Evolutionary conservation across 1,284 basidiomycete genomes (phyloP).

Genomic region (Rhizoctonia solani): DNA sequence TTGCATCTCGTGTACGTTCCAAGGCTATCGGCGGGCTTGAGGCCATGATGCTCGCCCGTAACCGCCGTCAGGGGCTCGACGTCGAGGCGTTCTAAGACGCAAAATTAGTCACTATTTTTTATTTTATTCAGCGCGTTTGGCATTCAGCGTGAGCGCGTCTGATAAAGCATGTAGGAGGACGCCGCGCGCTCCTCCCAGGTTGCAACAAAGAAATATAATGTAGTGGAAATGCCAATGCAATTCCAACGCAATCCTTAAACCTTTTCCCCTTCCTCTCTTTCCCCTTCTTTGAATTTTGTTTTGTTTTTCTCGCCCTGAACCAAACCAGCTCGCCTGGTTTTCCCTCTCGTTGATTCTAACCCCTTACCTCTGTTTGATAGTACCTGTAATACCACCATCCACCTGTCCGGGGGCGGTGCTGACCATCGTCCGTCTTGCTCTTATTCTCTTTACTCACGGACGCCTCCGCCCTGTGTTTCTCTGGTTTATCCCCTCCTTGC

Average conservation of each 20-base stretch:
- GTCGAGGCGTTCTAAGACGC: conserved; percentile 58
- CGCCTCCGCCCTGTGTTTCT: conserved; percentile 10
- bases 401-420: neutral
- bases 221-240: conserved; percentile 13
- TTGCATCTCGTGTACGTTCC: conserved; percentile 77
- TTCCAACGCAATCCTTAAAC: conserved; percentile 29
- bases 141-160: conserved; percentile 15
- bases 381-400: conserved; percentile 24
- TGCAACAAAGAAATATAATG: conserved; percentile 21
- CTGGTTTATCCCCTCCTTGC: neutral
- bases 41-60: conserved; percentile 72
- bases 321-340: neutral
- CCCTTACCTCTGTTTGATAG: conserved; percentile 5
- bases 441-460: neutral
- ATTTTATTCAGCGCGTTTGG: conserved; percentile 15
- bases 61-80: conserved; percentile 59
- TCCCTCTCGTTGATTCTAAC: conserved; percentile 9
- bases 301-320: neutral
- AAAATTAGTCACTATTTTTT: conserved; percentile 1
- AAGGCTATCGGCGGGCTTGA: conserved; percentile 78
- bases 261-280: conserved; percentile 6
- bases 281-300: conserved; percentile 6
- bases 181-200: conserved; percentile 31
- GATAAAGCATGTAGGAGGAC: conserved; percentile 31
- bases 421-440: neutral